Evolutionary conservation across 176 grass and related monocot species (phyloP).

Genomic region (Triticum dicoccoides): DNA sequence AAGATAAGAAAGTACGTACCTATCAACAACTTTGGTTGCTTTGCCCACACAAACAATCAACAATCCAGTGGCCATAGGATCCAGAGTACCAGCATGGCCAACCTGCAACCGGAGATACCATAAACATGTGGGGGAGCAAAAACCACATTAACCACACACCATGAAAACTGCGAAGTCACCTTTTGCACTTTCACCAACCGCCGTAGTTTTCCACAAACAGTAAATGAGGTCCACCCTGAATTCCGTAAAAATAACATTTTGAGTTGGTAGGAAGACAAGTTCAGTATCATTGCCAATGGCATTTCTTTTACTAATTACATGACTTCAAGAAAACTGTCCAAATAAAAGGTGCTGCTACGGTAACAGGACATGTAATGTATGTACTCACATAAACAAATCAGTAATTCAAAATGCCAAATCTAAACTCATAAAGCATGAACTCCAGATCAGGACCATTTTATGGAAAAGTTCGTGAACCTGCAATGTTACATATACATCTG

Average conservation of each 20-base stretch:
- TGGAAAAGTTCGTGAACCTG: not conserved
- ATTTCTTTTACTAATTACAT: not conserved
- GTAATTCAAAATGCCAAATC: not conserved
- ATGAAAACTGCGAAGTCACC: conserved; percentile 31
- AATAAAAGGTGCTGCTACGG: not conserved
- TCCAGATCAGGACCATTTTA: not conserved
- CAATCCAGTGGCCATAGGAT: conserved; percentile 94
- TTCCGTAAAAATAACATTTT: not conserved
- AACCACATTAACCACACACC: not conserved
- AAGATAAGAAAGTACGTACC: conserved; percentile 31
- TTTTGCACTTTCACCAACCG: conserved; percentile 94
- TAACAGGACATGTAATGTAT: not conserved
- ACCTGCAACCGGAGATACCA: conserved; percentile 47
- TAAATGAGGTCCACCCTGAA: conserved; percentile 97
- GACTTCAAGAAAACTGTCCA: not conserved
- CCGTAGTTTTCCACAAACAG: conserved; percentile 93
- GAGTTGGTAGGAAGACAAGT: conserved; percentile 15
- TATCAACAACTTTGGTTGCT: conserved; percentile 97
- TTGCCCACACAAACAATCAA: conserved; percentile 94
- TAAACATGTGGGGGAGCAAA: not conserved
- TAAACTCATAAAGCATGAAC: not conserved
- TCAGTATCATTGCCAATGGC: not conserved
- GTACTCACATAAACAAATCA: not conserved
- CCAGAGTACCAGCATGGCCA: conserved; percentile 91
- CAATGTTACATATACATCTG: not conserved